phyloP scores from a whole-genome alignment of 768 basidiomycete genomes.

The Russula sp. region DNA sequence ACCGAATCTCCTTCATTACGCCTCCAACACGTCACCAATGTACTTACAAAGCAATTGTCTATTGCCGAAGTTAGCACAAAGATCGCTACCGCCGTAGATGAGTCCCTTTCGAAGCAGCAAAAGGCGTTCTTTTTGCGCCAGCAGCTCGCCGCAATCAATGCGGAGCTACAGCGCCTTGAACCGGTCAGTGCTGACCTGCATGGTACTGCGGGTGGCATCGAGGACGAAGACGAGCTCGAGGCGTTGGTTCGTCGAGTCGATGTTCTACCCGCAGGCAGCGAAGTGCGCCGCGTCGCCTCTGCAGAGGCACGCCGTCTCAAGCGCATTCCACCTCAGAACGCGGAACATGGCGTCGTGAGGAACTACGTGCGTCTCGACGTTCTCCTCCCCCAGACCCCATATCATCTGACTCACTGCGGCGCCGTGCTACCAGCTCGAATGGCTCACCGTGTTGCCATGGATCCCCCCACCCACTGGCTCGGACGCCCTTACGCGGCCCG shows the following conservation, averaged over 20 bases:
- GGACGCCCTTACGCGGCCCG: constrained; percentile 42
- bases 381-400: neutral
- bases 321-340: constrained; percentile 84
- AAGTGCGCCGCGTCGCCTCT: constrained; percentile 76
- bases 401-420: neutral
- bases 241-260: constrained; percentile 70
- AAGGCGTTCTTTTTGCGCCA: constrained; percentile 84
- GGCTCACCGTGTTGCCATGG: constrained; percentile 87
- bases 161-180: constrained; percentile 59
- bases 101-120: constrained; percentile 81
- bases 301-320: constrained; percentile 80
- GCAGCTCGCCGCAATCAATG: constrained; percentile 73
- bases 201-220: constrained; percentile 25
- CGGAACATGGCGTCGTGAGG: constrained; percentile 85
- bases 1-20: constrained; percentile 57
- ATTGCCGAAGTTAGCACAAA: constrained; percentile 79
- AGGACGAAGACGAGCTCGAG: constrained; percentile 75
- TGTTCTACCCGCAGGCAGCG: constrained; percentile 62
- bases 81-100: constrained; percentile 74
- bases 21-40: constrained; percentile 57
- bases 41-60: constrained; percentile 69
- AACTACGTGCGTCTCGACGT: constrained; percentile 54
- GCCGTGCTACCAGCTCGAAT: constrained; percentile 62
- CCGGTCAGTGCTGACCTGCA: constrained; percentile 3
- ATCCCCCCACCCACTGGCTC: constrained; percentile 40